Evolutionary conservation across 78 protist genomes (phyloP), one percentile per base, ranked within the genome.

Genomic region (slime mould (Dictyostelium discoideum)): DNA sequence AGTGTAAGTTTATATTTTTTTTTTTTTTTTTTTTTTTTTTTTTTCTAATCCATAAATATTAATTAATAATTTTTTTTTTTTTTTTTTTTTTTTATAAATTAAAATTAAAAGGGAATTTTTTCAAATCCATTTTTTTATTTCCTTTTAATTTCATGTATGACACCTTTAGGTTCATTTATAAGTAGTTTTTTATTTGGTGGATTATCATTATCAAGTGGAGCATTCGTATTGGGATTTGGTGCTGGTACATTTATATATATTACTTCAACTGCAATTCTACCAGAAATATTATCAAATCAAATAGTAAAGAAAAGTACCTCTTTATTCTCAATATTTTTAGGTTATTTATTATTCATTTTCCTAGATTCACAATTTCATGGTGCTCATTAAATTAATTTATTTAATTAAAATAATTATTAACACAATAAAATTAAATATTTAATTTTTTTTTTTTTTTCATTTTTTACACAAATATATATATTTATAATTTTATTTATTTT

Each of bases 221-320:
- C 88, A 16, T 90, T 90, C 26, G 79, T 82, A 46, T 46, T 90
- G 9, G 95, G 95, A 3, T 90, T 90, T 82, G 95, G 95, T 16
- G 88, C 86, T 32, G 95, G 95, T 50, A 90, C 95, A 82, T 90
- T 90, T 54, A 13, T 90, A 14, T 90, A 82, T 90, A 90, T 90
- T n/a, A 90, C 95, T 32, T 81, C 95, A 9, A 48, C 89, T 82
- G 95, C 73, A 7, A 80, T 90, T 5, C 60, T 90, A 48, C 95
- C 95, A 7, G 95, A 90, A 69, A 82, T 90, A 13, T 42, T 90
- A 26, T 22, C 81, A 20, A 82, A 42, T 14, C 81, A 74, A 74
- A 46, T n/a, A 7, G 87, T 60, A 29, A 82, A 57, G 20, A 90
- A 82, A 73, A 32, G 84, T 16, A 67, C 67, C 9, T 42, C 81